A percentile compares a stretch with the other conserved stretches of the same genome.
These are phyloP conservation scores for Wickerhamomyces bisporus DNA, from an alignment of 805 yeast species.

Conservation along the genomic window DNA sequence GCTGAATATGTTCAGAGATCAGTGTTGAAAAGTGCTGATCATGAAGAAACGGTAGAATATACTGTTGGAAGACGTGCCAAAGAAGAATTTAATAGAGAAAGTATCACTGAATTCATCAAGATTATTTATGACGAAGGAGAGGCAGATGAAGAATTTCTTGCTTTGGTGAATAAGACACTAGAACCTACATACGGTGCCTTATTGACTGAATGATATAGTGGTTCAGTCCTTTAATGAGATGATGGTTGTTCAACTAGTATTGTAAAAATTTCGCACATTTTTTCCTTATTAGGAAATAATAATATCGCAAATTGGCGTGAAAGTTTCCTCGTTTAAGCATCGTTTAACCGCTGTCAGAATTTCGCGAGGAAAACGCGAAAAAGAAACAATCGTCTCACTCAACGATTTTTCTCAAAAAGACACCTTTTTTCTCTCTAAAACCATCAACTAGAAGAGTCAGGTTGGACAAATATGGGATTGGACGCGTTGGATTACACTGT, in stretches of 20 bases:
- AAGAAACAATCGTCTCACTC: too few species aligned
- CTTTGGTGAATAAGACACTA: slow-evolving; percentile 10
- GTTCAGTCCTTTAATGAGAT: too few species aligned
- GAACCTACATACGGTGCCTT: slow-evolving; percentile 13
- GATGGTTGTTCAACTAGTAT: too few species aligned
- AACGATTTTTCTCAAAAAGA: too few species aligned
- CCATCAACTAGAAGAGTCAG: too few species aligned
- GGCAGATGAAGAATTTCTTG: slow-evolving; percentile 12
- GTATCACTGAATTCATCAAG: slow-evolving; percentile 18
- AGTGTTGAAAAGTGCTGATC: slow-evolving; percentile 10
- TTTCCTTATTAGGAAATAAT: neutral
- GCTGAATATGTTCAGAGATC: slow-evolving; percentile 21
- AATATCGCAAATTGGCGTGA: neutral
- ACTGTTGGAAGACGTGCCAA: slow-evolving; percentile 25
- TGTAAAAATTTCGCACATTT: neutral
- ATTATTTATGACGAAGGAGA: slow-evolving; percentile 20
- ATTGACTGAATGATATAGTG: neutral
- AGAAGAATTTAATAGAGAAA: slow-evolving; percentile 22
- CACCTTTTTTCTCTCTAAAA: too few species aligned
- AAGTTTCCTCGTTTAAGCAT: neutral
- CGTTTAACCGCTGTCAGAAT: too few species aligned
- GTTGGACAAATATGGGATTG: too few species aligned
- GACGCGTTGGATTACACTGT: slow-evolving; percentile 72
- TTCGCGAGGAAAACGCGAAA: neutral
- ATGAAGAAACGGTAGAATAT: slow-evolving; percentile 25